Base-by-base conservation (phyloP, 257 asterid species). In the Orobanche coerulescens region DNA sequence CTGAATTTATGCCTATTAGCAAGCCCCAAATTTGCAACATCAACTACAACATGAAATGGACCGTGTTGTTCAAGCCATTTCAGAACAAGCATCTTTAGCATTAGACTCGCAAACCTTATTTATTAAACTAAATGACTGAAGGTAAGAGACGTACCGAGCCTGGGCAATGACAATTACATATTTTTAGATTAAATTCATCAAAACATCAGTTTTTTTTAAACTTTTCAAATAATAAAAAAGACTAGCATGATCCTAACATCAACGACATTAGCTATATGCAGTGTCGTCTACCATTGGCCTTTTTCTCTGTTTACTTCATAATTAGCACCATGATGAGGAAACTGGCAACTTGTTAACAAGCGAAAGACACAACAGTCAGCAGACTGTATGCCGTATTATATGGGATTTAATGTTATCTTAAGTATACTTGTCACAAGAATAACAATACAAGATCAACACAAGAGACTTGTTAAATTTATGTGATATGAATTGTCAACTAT, bases 1-100 rank as follows among this genome's bases (percentile, higher is more conserved):
- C n/a, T n/a, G n/a, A n/a, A n/a, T 8, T 36, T 39, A 24, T 61
- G 75, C 64, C 76, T 83, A 69, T 79, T 74, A 71, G 68, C 48
- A 51, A 91, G 84, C 43, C 90, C 85, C 68, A 82, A 55, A 71
- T 91, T 84, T 66, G 98, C 96, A 54, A 92, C 95, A 71, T 82
- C 95, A 26, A 88, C 75, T 11, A 82, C 89, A 58, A 95, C 95
- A 83, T 91, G 96, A 76, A 87, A 78, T 58, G 95, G 96, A 70
- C 96, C 98, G 52, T 84, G 71, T 67, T 57, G 49, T 74, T 62
- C 73, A 68, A 91, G 92, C 96, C 95, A 91, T 63, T 85, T 95
- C 98, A 88, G 80, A 48, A 74, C n/a, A n/a, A n/a, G n/a, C n/a
- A n/a, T n/a, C n/a, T n/a, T n/a, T n/a, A n/a, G n/a, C n/a, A n/a